Base-by-base conservation (phyloP, 352 stramenopile species). In the Phytophthora agathidicida region DNA sequence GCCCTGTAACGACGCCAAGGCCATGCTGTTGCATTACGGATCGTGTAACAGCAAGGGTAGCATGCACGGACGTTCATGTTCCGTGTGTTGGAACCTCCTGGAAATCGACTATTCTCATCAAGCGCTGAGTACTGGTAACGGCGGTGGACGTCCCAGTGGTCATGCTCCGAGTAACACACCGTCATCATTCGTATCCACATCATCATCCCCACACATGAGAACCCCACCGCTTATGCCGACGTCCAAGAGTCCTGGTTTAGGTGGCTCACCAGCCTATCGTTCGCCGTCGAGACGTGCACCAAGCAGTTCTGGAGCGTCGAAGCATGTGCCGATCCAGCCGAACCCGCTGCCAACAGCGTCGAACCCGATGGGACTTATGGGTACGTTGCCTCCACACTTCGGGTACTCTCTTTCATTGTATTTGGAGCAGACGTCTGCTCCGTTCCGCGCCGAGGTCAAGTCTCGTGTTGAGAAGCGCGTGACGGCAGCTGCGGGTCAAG, bases 401-500 rank as follows among this genome's bases (percentile, higher is more conserved):
- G 73, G 80, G 5, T 82, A 78, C 36, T 83, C 80, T 23, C 58
- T 92, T 56, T 75, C 83, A 5, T 61, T 90, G 52, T 90, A 90
- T 46, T 47, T 92, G 58, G 83, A 92, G 62, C 83, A 92, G 37
- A 90, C 76, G 32, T 89, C 78, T 11, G 53, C 77, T 26, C 53
- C 75, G 24, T 92, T 92, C 56, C 78, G 83, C 3, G 76, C 72
- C 0, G 83, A 92, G 48, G 68, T 92, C 2, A 86, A 89, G 47
- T 56, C 65, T n/a, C 76, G 83, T 19, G 73, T 92, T n/a, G 83
- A 92, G 59, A 90, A 90, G 70, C 73, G 80, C 28, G 83, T 92
- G 54, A 92, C 80, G 17, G 65, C 78, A 24, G 80, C 80, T 5
- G 83, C 83, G 1, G 76, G 83, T 19, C 83, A 90, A 60, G 80